phyloP scores from a whole-genome alignment of 2,329 filamentous ascomycete species.

The Colletotrichum phormii region DNA sequence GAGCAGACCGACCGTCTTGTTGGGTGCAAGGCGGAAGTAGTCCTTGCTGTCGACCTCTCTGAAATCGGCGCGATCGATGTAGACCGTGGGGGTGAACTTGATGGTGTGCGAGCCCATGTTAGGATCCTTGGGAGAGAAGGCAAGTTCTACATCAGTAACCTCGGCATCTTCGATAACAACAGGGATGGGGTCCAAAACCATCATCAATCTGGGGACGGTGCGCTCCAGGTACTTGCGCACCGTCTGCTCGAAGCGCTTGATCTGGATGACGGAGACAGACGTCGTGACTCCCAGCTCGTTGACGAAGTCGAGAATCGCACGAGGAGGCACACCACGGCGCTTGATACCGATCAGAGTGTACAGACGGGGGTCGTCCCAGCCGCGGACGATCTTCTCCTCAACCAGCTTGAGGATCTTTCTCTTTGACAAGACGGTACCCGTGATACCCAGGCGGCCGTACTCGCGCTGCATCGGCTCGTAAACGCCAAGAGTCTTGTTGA shows the following conservation, averaged over 20 bases:
- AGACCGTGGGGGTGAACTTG: slow-evolving; percentile 80
- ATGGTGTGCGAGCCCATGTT: slow-evolving; percentile 71
- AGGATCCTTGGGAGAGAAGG: slow-evolving; percentile 86
- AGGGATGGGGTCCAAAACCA: slow-evolving; percentile 86
- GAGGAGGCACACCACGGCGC: slow-evolving; percentile 86
- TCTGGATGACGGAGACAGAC: slow-evolving; percentile 81
- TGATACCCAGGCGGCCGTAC: slow-evolving; percentile 68
- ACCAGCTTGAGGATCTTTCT: slow-evolving; percentile 85
- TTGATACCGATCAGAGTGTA: slow-evolving; percentile 89
- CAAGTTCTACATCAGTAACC: slow-evolving; percentile 71
- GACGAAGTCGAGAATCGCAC: slow-evolving; percentile 89
- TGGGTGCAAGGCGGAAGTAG: slow-evolving; percentile 84
- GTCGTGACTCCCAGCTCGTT: slow-evolving; percentile 94
- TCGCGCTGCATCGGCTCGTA: slow-evolving; percentile 96
- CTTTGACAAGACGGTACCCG: slow-evolving; percentile 85
- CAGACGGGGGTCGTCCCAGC: slow-evolving; percentile 91
- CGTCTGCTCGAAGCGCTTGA: slow-evolving; percentile 84
- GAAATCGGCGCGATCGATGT: slow-evolving; percentile 87
- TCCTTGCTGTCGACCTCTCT: slow-evolving; percentile 79
- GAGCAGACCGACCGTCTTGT: slow-evolving; percentile 80
- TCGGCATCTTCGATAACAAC: slow-evolving; percentile 86
- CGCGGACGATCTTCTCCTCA: slow-evolving; percentile 79
- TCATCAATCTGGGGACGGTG: slow-evolving; percentile 88
- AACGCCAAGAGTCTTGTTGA: slow-evolving; percentile 80
- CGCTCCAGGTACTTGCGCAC: slow-evolving; percentile 89